Conservation (phyloP, 306 rosid species). For the Citrullus colocynthis region DNA sequence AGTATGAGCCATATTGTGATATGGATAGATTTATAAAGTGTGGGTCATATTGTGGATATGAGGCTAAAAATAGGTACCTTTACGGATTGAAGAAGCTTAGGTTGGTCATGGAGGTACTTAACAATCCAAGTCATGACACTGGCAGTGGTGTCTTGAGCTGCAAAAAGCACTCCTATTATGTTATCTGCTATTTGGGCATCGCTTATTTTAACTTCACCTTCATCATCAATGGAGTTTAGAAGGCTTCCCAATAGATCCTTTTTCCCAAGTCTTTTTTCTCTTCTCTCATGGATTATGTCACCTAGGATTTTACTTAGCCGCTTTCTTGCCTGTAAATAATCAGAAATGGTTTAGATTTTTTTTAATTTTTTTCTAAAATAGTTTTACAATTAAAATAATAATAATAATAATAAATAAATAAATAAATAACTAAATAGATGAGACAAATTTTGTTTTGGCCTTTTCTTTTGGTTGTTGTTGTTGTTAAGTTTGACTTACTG, state of each 20-base stretch:
- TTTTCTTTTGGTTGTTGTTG: neutral
- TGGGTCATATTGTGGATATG: constrained; percentile 6
- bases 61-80: too few relatives aligned
- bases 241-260: constrained; percentile 62
- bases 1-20: too few relatives aligned
- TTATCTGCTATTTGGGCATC: constrained; percentile 79
- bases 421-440: neutral
- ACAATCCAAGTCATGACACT: constrained; percentile 82
- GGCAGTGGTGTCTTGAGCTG: constrained; percentile 97
- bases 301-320: constrained; percentile 43
- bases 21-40: neutral
- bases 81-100: too few relatives aligned
- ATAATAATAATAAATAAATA: neutral
- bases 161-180: constrained; percentile 81
- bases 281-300: constrained; percentile 48
- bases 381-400: too few relatives aligned
- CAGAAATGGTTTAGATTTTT: too few relatives aligned
- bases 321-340: constrained; percentile 49
- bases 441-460: neutral
- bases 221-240: constrained; percentile 46
- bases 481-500: constrained; percentile 22
- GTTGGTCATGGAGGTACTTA: constrained; percentile 57
- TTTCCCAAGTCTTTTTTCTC: constrained; percentile 36
- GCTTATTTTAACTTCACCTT: constrained; percentile 35
- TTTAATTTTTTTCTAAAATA: too few relatives aligned